Percentiles rank a stretch among this genome's conserved stretches.
These are phyloP conservation scores for Acanthamoeba sp. DNA, from an alignment of 208 protist species.

Conservation along the genomic window DNA sequence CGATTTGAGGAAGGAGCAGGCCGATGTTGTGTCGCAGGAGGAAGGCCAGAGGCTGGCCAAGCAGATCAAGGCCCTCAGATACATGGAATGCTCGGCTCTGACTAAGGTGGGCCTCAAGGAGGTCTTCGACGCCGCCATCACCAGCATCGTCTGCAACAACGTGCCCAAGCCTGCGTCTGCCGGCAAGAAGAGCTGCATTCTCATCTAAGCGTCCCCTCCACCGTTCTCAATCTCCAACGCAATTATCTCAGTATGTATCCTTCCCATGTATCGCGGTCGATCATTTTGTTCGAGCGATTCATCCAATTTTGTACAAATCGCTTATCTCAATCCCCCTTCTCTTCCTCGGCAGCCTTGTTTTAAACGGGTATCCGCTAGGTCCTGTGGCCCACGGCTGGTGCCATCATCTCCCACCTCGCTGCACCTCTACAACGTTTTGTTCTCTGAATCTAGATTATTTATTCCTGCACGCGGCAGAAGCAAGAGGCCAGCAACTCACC, in stretches of 20 bases:
- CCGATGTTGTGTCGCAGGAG: constrained; percentile 54
- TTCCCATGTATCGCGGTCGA: not conserved
- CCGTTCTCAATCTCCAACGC: not conserved
- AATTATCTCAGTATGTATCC: constrained; percentile 21
- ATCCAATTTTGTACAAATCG: not conserved
- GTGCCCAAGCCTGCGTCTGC: constrained; percentile 30
- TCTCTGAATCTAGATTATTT: constrained; percentile 37
- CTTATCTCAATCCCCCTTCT: not conserved
- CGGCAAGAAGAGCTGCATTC: constrained; percentile 71
- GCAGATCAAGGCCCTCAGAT: constrained; percentile 73
- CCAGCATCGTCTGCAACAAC: constrained; percentile 75
- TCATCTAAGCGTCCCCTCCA: constrained; percentile 30
- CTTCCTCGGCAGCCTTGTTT: not conserved
- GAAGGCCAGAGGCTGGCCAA: constrained; percentile 74
- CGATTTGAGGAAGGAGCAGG: constrained; percentile 76
- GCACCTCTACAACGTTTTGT: not conserved
- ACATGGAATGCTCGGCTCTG: constrained; percentile 72
- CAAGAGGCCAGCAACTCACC: not conserved
- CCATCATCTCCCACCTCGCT: not conserved
- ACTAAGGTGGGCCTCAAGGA: constrained; percentile 69
- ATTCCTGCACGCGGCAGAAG: not conserved
- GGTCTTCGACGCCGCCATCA: constrained; percentile 74
- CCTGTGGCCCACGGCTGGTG: too few relatives aligned
- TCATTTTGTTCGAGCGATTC: not conserved
- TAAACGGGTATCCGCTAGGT: too few relatives aligned